Percentiles rank a stretch among this genome's conserved stretches.
These are phyloP conservation scores for Euryodendron excelsum DNA, from an alignment of 148 eudicot species.

Conservation along the genomic window DNA sequence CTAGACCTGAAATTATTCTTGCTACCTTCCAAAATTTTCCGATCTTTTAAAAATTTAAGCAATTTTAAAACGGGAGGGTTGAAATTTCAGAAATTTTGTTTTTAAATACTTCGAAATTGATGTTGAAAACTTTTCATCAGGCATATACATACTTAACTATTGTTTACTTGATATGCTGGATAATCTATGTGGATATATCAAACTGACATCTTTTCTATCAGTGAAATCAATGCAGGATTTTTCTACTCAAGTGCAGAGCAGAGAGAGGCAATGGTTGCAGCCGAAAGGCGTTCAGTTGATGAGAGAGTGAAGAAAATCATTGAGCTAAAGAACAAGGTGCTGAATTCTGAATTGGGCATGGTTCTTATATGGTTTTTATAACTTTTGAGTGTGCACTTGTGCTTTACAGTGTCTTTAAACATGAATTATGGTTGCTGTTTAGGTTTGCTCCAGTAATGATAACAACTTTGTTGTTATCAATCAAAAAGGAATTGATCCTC, in stretches of 20 bases:
- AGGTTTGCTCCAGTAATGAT: conserved; percentile 83
- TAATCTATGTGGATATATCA: not conserved
- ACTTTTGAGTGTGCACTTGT: not conserved
- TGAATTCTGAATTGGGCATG: not conserved
- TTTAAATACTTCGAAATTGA: too few species aligned
- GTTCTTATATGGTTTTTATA: not conserved
- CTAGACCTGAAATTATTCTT: not conserved
- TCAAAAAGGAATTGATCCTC: conserved; percentile 98
- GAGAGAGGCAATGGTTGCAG: conserved; percentile 98
- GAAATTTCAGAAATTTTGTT: not conserved
- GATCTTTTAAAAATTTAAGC: not conserved
- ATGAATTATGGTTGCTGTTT: conserved; percentile 9
- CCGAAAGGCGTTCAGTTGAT: conserved; percentile 95
- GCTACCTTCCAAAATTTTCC: not conserved
- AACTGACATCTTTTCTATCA: conserved; percentile 37
- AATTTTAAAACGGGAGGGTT: not conserved
- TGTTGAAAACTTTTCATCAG: not conserved
- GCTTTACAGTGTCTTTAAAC: not conserved
- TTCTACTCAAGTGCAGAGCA: conserved; percentile 96
- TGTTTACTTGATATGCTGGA: conserved; percentile 8
- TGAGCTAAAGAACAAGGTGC: conserved; percentile 87
- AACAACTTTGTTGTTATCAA: conserved; percentile 81
- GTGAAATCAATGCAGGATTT: conserved; percentile 99
- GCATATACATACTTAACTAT: not conserved
- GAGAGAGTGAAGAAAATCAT: conserved; percentile 87